Evolutionary conservation across 768 basidiomycete genomes (phyloP), one percentile per base, ranked within the genome.

Genomic region (Imleria badia): DNA sequence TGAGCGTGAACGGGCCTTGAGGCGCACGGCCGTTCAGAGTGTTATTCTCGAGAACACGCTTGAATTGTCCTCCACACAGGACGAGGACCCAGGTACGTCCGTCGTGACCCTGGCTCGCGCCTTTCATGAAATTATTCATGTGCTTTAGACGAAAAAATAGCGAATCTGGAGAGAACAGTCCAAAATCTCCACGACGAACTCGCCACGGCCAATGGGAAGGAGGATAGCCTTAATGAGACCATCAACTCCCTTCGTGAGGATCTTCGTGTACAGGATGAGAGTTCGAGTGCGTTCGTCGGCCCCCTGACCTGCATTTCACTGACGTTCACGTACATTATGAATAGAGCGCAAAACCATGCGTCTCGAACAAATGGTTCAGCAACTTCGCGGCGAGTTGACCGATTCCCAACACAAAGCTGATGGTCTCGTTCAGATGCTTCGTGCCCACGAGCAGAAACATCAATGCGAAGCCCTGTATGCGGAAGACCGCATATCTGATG

Each of bases 391-490:
- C 10, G n/a, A 55, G 15, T 26, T 46, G 1, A 6, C 19, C 2
- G 31, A 53, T 1, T 22, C 42, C 12, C 9, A 36, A n/a, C 39
- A 11, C 35, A 45, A 30, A 45, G 45, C 30, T 1, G 8, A 45
- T 13, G 20, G 22, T 10, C 31, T 52, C 15, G 1, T 3, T 1
- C 31, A 56, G 13, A 17, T 56, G 15, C 20, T 44, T n/a, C 22
- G 8, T 22, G 45, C 26, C 0, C 31, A 58, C 19, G 41, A 39
- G 22, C 48, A 39, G 39, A 57, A 53, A 46, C 26, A 51, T 40
- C 52, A 20, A 9, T 59, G 59, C 15, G 52, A 58, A 40, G n/a
- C 8, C 3, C 5, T 60, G 43, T 58, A 38, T 22, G 15, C 30
- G 1, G 40, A 36, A 5, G 54, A 46, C 7, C 31, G 22, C 14